Base-by-base conservation (phyloP, 306 rosid genomes). In the Lotus japonicus region DNA sequence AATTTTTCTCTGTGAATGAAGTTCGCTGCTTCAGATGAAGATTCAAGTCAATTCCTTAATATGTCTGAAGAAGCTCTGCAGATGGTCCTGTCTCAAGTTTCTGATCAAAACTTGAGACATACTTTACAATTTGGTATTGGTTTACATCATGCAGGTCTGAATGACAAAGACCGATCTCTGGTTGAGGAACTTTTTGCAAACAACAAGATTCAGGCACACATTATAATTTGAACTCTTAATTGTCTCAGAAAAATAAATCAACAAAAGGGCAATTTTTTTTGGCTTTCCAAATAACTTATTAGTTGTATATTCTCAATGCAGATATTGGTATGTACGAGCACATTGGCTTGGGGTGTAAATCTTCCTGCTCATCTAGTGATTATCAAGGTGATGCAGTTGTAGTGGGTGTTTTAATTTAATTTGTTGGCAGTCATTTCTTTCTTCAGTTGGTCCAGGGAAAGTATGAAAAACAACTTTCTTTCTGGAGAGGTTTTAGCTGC, bases 301-400 rank as follows among this genome's bases (percentile, higher is more conserved):
- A 7, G 57, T 64, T 54, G 33, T 56, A 48, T 66, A 45, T 58
- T 75, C 16, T 43, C 49, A 67, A 71, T 70, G 42, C 71, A 89
- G 97, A 84, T 92, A 80, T 83, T 92, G 84, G 88, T 92, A 75
- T 89, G 97, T 84, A 92, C 98, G 39, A 92, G 98, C 85, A 92
- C 98, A 64, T 83, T 92, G 80, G 98, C 98, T 44, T 92, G 98
- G 98, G 98, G 98, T 57, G 98, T 92, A 64, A 92, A 92, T 81
- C 98, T 92, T 82, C 98, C 98, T 8, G 98, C 98, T 11, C 98
- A 92, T 86, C 89, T 92, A 54, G 98, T 92, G 35, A 92, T 92
- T 61, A 92, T 92, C 73, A 92, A 92, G 98, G 98, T 87, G 66
- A 78, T 74, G 55, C 33, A 52, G 69, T 51, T 23, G 50, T 18